Conservation (phyloP, 116 monocot species). For the Posidonia oceanica region DNA sequence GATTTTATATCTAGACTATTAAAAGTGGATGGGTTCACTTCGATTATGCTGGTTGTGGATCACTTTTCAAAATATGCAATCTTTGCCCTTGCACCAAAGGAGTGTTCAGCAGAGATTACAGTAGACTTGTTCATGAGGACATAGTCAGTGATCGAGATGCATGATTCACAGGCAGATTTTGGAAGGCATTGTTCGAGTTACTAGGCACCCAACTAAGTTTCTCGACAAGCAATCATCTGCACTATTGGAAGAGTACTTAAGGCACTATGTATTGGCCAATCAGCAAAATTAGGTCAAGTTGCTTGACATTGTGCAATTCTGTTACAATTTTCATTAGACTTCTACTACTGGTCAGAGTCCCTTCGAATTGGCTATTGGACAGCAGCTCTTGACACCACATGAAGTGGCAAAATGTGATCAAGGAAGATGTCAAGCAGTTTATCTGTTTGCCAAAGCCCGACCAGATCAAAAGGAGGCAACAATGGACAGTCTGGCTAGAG, state of each 20-base stretch:
- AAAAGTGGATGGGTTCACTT: background rate
- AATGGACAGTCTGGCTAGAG: background rate
- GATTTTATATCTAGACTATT: background rate
- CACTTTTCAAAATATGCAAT: constrained; percentile 7
- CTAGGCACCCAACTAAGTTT: background rate
- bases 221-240: constrained; percentile 12
- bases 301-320: background rate
- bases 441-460: background rate
- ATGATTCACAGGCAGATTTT: background rate
- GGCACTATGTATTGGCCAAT: constrained; percentile 1
- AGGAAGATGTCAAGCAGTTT: background rate
- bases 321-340: background rate
- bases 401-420: background rate
- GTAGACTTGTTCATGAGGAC: background rate
- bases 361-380: background rate
- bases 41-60: background rate
- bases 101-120: background rate
- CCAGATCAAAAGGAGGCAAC: background rate
- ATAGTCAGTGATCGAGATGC: constrained; percentile 8
- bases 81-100: background rate
- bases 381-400: background rate
- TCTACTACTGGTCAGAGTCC: background rate
- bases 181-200: background rate
- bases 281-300: background rate
- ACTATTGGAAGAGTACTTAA: background rate